Conservation (phyloP, 2,329 filamentous ascomycete species). For the Cladosporium sp. region DNA sequence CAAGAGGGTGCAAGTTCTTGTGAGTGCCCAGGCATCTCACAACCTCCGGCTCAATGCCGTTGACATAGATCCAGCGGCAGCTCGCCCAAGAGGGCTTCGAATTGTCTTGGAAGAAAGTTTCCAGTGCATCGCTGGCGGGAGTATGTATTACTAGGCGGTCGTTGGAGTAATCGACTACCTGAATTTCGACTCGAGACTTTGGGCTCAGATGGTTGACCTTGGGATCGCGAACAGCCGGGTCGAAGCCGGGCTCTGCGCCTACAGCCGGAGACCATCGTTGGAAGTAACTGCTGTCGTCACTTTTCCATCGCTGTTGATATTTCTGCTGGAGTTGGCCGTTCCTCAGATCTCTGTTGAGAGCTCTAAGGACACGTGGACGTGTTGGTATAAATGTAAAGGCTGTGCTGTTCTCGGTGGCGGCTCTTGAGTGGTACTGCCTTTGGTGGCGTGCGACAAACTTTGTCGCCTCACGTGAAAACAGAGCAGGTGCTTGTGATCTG, state of each 20-base stretch:
- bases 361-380: neutral
- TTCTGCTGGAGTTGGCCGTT: neutral
- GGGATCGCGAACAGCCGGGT: conserved; percentile 21
- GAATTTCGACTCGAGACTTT: conserved; percentile 65
- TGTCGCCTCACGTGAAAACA: neutral
- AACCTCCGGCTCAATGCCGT: conserved; percentile 88
- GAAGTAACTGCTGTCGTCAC: conserved; percentile 6
- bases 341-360: neutral
- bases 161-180: conserved; percentile 80
- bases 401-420: neutral
- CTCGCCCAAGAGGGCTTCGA: conserved; percentile 70
- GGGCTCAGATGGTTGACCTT: conserved; percentile 18
- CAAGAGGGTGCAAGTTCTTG: conserved; percentile 76
- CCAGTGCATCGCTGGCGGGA: conserved; percentile 69
- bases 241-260: conserved; percentile 31
- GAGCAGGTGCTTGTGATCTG: neutral
- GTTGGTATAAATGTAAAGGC: neutral
- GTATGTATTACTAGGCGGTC: conserved; percentile 60
- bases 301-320: neutral
- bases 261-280: conserved; percentile 22
- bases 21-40: conserved; percentile 74
- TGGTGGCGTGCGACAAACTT: neutral
- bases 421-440: neutral
- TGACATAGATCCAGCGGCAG: conserved; percentile 92
- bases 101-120: conserved; percentile 62